Evolutionary conservation across 768 basidiomycete species (phyloP), one percentile per base, ranked within the genome.

Genomic region (Lactarius akahatsu): DNA sequence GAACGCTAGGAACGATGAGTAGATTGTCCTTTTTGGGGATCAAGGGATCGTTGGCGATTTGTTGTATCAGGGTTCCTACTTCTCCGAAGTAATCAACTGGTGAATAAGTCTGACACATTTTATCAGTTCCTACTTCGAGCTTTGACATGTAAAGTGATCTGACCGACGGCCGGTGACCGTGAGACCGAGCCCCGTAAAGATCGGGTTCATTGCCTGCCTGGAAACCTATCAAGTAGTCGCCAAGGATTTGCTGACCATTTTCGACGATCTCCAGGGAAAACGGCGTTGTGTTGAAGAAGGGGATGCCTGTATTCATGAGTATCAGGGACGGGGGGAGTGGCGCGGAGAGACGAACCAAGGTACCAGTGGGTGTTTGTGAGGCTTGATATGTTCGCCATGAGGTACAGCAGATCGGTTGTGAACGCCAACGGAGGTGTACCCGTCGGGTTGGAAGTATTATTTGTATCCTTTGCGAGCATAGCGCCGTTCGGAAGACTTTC

Each of bases 131-230:
- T 57, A 59, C 45, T 38, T 32, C 20, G 4, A 40, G 28, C 4
- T 57, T 28, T 2, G 43, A 11, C n/a, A 64, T 11, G 43, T 6
- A 40, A 4, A 45, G 32, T n/a, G 3, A 2, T 8, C 73, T 64
- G 36, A 62, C 72, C n/a, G 43, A n/a, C 11, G 70, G 61, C 20
- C 69, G 57, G 36, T 56, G 69, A 2, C 13, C n/a, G 43, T 70
- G 70, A 40, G 38, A 40, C 38, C 15, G 38, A 55, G 30, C 63
- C 10, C 79, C 76, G 71, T 88, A 93, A 69, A 92, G 82, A 78
- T 94, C 91, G 16, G 91, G 91, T 75, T 92, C 91, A 72, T 94
- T 91, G 3, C 87, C 90, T 4, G 86, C 83, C 73, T 90, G 87
- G 10, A 89, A 74, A 0, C 87, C 91, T 16, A 88, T 74, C 16